Conservation (phyloP, 1,139 yeast species). For the Suhomyces choctaworum region DNA sequence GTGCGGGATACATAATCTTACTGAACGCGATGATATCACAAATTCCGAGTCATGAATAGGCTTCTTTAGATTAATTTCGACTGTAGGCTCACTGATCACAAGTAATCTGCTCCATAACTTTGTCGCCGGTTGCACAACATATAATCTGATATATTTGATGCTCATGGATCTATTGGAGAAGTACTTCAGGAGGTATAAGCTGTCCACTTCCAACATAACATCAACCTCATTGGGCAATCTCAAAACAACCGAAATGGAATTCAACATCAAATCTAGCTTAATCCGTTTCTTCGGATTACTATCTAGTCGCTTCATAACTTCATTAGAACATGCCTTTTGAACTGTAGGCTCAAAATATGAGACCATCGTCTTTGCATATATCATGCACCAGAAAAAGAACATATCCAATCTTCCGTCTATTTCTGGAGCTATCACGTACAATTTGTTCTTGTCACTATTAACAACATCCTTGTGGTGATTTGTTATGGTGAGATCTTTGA, state of each 20-base stretch:
- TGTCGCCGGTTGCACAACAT: constrained; percentile 57
- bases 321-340: constrained; percentile 28
- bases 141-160: constrained; percentile 45
- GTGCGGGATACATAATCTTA: constrained; percentile 52
- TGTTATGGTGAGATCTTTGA: constrained; percentile 29
- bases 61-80: constrained; percentile 22
- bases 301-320: constrained; percentile 27
- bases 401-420: constrained; percentile 43
- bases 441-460: constrained; percentile 27
- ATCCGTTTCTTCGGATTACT: constrained; percentile 23
- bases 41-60: constrained; percentile 10
- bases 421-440: constrained; percentile 36
- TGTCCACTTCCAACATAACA: constrained; percentile 51
- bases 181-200: constrained; percentile 32
- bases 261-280: constrained; percentile 38
- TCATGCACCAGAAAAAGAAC: constrained; percentile 45
- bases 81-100: constrained; percentile 40
- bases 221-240: constrained; percentile 54
- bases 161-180: constrained; percentile 30
- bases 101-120: constrained; percentile 46
- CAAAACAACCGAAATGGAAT: constrained; percentile 45
- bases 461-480: constrained; percentile 22
- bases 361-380: constrained; percentile 42
- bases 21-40: constrained; percentile 25
- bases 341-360: constrained; percentile 39